Conservation (phyloP, 345 rosid genomes). For the Hevea brasiliensis region DNA sequence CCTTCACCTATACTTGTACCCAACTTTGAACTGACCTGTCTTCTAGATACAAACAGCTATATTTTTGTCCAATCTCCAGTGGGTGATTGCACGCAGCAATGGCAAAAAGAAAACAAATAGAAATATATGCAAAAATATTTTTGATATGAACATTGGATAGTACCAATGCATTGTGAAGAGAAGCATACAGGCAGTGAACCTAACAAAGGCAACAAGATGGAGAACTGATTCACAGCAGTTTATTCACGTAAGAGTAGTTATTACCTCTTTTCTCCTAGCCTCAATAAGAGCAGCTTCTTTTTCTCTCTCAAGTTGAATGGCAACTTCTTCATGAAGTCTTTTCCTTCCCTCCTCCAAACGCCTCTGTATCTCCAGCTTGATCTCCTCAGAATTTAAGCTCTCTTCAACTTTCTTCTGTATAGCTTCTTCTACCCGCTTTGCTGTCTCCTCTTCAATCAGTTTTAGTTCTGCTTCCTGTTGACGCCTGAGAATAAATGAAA, state of each 20-base stretch:
- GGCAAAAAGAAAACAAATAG: too few species aligned
- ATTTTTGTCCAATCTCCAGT: not conserved
- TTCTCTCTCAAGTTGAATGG: conserved; percentile 77
- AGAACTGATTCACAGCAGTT: not conserved
- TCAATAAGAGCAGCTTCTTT: conserved; percentile 66
- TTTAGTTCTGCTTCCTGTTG: conserved; percentile 88
- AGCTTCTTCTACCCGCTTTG: conserved; percentile 80
- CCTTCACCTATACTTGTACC: not conserved
- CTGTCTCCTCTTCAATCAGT: conserved; percentile 90
- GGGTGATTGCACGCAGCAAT: not conserved
- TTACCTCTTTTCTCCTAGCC: conserved; percentile 81
- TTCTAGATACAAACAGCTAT: too few species aligned
- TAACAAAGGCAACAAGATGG: not conserved
- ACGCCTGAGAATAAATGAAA: conserved; percentile 57
- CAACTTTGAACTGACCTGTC: too few species aligned
- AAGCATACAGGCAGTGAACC: not conserved
- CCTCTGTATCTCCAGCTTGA: conserved; percentile 60
- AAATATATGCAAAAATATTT: too few species aligned
- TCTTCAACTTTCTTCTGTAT: conserved; percentile 72
- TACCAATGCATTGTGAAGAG: not conserved
- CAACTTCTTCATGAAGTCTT: conserved; percentile 69
- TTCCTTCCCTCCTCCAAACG: conserved; percentile 77
- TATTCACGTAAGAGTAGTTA: not conserved
- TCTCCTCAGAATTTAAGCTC: conserved; percentile 69
- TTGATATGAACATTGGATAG: too few species aligned